phyloP scores from a whole-genome alignment of 441 rosid species.

The Pelargonium fulgidum region DNA sequence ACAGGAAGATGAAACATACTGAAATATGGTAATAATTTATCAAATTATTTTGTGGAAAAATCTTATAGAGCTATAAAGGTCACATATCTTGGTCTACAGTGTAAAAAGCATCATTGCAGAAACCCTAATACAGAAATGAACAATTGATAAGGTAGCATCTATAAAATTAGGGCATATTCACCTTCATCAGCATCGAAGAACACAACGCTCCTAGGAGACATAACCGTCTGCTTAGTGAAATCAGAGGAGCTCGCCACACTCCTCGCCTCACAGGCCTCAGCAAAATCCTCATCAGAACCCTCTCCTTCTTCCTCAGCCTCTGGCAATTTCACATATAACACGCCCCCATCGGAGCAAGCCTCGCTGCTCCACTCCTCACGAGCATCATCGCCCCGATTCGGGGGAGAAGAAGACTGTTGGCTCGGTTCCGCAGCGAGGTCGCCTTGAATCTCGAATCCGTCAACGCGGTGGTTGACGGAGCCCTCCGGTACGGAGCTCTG shows the following conservation, averaged over 20 bases:
- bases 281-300: too few relatives aligned
- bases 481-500: background rate
- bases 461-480: background rate
- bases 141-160: background rate
- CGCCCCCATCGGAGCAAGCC: background rate
- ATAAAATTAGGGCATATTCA: background rate
- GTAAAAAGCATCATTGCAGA: too few relatives aligned
- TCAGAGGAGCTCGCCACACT: background rate
- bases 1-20: background rate
- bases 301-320: background rate
- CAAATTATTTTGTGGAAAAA: background rate
- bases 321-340: background rate
- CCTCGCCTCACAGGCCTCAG: too few relatives aligned
- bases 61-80: too few relatives aligned
- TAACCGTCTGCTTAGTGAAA: background rate
- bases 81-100: too few relatives aligned
- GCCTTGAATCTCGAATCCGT: background rate
- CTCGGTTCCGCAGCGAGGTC: background rate
- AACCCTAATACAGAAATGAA: background rate
- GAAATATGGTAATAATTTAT: background rate
- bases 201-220: background rate
- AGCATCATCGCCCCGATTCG: too few relatives aligned
- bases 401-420: too few relatives aligned
- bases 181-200: constrained; percentile 5
- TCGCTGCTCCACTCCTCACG: too few relatives aligned